Percentiles rank a stretch among this genome's conserved stretches.
phyloP scores from a whole-genome alignment of 768 basidiomycete genomes.

The Pleurotus salmoneostramineus region DNA sequence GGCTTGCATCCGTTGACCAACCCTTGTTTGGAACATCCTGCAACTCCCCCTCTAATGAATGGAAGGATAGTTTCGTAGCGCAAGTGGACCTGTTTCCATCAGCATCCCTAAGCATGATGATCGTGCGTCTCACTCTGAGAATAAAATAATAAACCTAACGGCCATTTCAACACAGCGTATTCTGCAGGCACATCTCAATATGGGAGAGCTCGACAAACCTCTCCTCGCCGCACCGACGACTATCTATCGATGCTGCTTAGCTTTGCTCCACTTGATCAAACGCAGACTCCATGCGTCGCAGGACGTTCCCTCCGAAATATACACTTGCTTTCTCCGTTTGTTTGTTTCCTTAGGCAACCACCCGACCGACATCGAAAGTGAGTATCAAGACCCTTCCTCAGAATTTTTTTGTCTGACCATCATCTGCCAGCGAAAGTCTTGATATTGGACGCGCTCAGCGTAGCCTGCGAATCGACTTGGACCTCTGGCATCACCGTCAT shows the following conservation, averaged over 20 bases:
- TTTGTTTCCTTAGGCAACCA: constrained; percentile 20
- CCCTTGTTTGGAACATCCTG: too few relatives aligned
- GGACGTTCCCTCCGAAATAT: constrained; percentile 14
- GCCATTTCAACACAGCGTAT: not conserved
- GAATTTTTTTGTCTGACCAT: not conserved
- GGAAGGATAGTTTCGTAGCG: too few relatives aligned
- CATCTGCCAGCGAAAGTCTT: constrained; percentile 25
- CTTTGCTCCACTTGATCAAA: not conserved
- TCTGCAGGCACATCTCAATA: not conserved
- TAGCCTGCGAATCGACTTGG: constrained; percentile 15
- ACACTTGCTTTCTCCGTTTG: constrained; percentile 23
- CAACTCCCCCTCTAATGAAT: too few relatives aligned
- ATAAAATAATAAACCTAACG: too few relatives aligned
- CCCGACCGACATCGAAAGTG: constrained; percentile 18
- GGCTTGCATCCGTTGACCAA: constrained; percentile 41
- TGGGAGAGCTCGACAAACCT: too few relatives aligned
- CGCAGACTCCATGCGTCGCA: not conserved
- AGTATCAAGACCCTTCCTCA: not conserved
- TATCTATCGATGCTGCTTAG: not conserved
- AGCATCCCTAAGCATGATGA: constrained; percentile 20
- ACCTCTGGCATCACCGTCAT: constrained; percentile 14
- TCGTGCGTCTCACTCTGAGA: constrained; percentile 12
- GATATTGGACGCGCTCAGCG: constrained; percentile 26
- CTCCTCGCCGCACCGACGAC: too few relatives aligned
- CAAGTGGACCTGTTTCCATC: not conserved